Conservation (phyloP, 768 basidiomycete genomes). For the Boletales sp. region DNA sequence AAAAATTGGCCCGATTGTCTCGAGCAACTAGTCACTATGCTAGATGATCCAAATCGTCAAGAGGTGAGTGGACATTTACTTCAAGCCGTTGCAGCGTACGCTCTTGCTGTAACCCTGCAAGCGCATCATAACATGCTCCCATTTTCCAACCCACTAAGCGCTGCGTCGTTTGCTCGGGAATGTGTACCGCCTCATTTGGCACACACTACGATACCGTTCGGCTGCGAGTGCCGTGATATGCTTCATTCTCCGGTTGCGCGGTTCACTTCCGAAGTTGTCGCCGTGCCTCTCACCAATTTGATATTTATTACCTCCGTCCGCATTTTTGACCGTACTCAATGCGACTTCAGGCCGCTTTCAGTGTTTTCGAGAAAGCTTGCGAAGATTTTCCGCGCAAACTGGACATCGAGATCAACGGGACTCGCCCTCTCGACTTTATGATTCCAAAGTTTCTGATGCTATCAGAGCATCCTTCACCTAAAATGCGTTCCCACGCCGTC, state of each 20-base stretch:
- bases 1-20: conserved; percentile 96
- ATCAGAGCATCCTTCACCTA: conserved; percentile 78
- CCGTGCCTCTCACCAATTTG: neutral
- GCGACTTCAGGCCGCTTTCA: conserved; percentile 74
- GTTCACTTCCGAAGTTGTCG: conserved; percentile 3
- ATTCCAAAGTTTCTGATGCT: conserved; percentile 91
- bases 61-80: conserved; percentile 61
- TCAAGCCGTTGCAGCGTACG: neutral
- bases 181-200: conserved; percentile 1
- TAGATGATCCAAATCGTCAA: conserved; percentile 79
- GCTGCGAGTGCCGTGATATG: conserved; percentile 5
- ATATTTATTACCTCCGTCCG: neutral
- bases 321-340: neutral
- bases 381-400: conserved; percentile 96
- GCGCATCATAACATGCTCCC: conserved; percentile 1
- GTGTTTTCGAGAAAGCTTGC: conserved; percentile 91
- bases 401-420: conserved; percentile 89
- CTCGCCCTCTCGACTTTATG: conserved; percentile 93
- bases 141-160: neutral
- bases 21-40: conserved; percentile 72
- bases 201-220: neutral
- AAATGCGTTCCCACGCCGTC: conserved; percentile 91
- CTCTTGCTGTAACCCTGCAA: neutral
- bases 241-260: neutral
- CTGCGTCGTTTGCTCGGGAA: conserved; percentile 8